Base-by-base conservation (phyloP, 192 early-diverging fungal genomes). In the Coemansia sp. region DNA sequence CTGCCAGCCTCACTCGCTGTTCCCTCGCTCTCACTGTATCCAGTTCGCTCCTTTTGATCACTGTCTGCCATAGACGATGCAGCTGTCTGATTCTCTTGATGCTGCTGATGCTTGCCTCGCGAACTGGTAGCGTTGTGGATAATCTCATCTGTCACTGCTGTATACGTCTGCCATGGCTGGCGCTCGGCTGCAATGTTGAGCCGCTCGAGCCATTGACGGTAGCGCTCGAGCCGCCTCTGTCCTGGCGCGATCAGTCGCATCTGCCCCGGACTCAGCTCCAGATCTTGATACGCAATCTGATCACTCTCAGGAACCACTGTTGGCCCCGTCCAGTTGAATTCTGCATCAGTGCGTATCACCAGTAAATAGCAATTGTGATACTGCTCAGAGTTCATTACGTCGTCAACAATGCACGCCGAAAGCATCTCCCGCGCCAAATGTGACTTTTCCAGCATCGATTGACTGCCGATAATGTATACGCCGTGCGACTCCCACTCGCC, bases 391-490 rank as follows among this genome's bases (percentile, higher is more conserved):
- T 54, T 20, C 39, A 79, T 48, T 27, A 32, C 63, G 8, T 78
- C 69, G 29, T 70, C 68, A 8, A 67, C 54, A 39, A 84, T 68
- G 51, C 86, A 86, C 2, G 86, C 72, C n/a, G 70, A 51, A 0
- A 92, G 73, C 14, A 89, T 72, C 54, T 74, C 69, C 13, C 74
- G 61, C 18, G 86, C 81, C 22, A 71, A 55, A 3, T 86, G 61
- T 1, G 83, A 86, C 18, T 82, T 78, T 18, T 83, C 69, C 20
- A 80, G 56, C 43, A 90, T 71, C 6, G 82, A 71, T 49, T 86
- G 86, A 62, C 86, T 87, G 9, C 90, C 90, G 62, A 95, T 82
- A n/a, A 95, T 84, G 57, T 89, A 92, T 1, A 88, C 64, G 1
- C 89, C 88, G 35, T 82, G 81, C 26, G 74, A 78, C 68, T 93